Conservation (phyloP, 2,329 filamentous ascomycete species). For the Neofusicoccum ribis region DNA sequence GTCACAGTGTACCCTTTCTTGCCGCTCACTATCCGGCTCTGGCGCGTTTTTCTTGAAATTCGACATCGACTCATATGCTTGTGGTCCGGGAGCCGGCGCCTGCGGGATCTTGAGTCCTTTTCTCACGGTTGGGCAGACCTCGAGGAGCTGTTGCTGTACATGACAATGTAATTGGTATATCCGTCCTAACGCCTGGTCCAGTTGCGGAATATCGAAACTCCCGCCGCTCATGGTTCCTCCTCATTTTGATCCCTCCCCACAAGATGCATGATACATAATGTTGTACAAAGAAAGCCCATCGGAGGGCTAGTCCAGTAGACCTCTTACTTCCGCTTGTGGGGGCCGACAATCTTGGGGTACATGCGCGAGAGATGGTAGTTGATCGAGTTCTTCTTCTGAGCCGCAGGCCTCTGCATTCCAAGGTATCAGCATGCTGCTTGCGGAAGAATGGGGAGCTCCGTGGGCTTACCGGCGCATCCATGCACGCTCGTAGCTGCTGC, state of each 20-base stretch:
- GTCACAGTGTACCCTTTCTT: too few relatives aligned
- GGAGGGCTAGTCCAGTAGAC: background rate
- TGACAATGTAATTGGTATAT: conserved; percentile 17
- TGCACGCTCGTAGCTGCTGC: conserved; percentile 64
- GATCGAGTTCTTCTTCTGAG: conserved; percentile 72
- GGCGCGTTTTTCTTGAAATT: too few relatives aligned
- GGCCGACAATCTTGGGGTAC: conserved; percentile 71
- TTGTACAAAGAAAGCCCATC: conserved; percentile 8
- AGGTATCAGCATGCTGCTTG: background rate
- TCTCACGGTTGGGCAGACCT: background rate
- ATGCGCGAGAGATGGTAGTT: conserved; percentile 87
- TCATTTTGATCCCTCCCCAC: background rate
- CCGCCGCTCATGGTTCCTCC: background rate
- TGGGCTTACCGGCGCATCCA: conserved; percentile 73
- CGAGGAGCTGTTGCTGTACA: background rate
- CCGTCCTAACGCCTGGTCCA: conserved; percentile 13
- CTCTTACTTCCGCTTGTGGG: conserved; percentile 63
- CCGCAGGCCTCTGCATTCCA: conserved; percentile 52
- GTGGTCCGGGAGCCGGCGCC: too few relatives aligned
- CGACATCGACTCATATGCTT: too few relatives aligned
- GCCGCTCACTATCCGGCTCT: too few relatives aligned
- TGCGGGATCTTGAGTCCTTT: background rate
- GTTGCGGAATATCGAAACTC: background rate
- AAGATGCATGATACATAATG: background rate
- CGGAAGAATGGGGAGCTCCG: background rate